Evolutionary conservation across 768 basidiomycete species (phyloP), one percentile per base, ranked within the genome.

Genomic region (Dacryopinax primogenitus): DNA sequence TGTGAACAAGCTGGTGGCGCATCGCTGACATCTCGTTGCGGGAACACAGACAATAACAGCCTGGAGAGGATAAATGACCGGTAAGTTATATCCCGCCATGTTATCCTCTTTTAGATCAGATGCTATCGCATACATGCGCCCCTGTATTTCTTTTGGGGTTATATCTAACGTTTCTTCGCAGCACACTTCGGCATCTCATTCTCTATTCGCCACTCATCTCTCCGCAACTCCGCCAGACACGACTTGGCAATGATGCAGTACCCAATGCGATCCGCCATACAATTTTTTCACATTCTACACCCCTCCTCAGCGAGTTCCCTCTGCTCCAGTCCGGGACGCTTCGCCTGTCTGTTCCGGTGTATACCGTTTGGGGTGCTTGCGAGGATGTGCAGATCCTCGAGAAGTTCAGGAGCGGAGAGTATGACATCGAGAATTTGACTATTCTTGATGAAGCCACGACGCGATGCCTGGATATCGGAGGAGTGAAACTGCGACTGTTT

Each of bases 371-470:
- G 85, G 96, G 96, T 30, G 91, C 95, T 26, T 96, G 95, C 72
- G 96, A 99, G 76, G 96, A 99, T 72, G 92, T 99, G 37, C 70
- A 84, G 62, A 82, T 99, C 44, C 79, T 98, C 68, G 96, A 98
- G 79, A 94, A 92, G 75, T 88, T 98, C 77, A 86, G 96, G 70
- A 78, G 85, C 16, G 85, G 86, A 34, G 79, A 86, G 62, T 93
- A 92, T 76, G 77, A 83, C 68, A 86, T 98, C 68, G 85, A 88
- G 69, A 99, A 98, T 74, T 82, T 99, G 47, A 86, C 89, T 73
- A 81, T 99, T 67, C 78, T 99, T 36, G 94, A 97, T 73, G 96
- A 99, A 75, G 92, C 92, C 37, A 91, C 92, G n/a, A 92, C 92
- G 33, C 87, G 90, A 67, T 84, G 86, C 68, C 77, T 99, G 68